Evolutionary conservation across 2,329 filamentous ascomycete species (phyloP), one percentile per base, ranked within the genome.

Genomic region (Clonostachys rosea): DNA sequence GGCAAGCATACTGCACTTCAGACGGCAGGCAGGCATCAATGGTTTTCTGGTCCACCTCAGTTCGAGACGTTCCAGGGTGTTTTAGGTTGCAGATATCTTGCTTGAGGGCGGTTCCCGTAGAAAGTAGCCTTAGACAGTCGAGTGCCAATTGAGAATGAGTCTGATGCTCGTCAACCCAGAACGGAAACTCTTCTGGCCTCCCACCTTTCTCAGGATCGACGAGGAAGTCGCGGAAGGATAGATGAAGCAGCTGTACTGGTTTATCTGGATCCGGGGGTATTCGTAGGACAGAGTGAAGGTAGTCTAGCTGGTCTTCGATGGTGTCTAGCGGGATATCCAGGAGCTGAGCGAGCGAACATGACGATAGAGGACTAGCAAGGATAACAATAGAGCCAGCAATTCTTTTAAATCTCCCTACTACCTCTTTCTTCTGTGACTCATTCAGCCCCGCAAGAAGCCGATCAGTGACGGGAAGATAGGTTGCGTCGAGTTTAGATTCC

Each of bases 401-500:
- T 9, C 34, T 30, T 20, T 34, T 12, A 46, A 46, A 14, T 35
- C 6, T n/a, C 7, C 20, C n/a, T 18, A 11, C 11, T 13, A 14
- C 16, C 33, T 11, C 34, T 46, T 16, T n/a, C 5, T 2, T 24
- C 40, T 14, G 14, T 10, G 6, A 17, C 5, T 16, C 13, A 20
- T 33, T 34, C 5, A 45, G 30, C 6, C 34, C 33, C 13, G 10
- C 9, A 11, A 46, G 30, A n/a, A 46, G 45, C 18, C 46, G 40
- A n/a, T 51, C 14, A 9, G 51, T 18, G 4, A 48, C 47, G 34
- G 47, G 47, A 9, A 42, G 17, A 33, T 52, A 52, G 16, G 47
- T 50, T 8, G 42, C 37, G 11, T 47, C 39, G n/a, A 53, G 36
- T 12, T 47, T 33, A 10, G 45, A 17, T 4, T 17, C 24, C 16